Percentiles rank a stretch among this genome's conserved stretches.
phyloP scores from a whole-genome alignment of 2,329 filamentous ascomycete genomes.

The Fusarium phyllophilum region DNA sequence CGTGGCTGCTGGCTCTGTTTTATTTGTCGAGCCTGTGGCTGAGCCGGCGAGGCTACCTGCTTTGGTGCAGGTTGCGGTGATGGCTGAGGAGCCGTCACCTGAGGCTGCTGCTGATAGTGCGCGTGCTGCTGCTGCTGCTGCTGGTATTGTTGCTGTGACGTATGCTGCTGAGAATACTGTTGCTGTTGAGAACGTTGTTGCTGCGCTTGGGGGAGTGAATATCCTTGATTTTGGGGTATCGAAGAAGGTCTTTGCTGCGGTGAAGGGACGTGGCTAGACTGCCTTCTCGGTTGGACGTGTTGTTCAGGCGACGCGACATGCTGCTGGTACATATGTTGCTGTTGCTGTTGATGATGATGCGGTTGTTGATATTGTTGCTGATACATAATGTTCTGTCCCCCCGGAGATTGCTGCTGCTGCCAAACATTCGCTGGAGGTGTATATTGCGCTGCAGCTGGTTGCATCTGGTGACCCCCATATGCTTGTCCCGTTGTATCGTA shows the following conservation, averaged over 20 bases:
- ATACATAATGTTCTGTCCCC: conserved; percentile 39
- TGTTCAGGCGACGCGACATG: conserved; percentile 44
- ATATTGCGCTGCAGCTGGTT: conserved; percentile 40
- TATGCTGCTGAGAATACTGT: conserved; percentile 31
- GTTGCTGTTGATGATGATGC: conserved; percentile 45
- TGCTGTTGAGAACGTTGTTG: conserved; percentile 29
- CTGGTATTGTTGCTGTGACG: conserved; percentile 30
- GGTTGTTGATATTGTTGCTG: conserved; percentile 47
- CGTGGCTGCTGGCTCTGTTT: conserved; percentile 27
- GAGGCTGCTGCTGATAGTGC: conserved; percentile 27
- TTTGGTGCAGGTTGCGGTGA: conserved; percentile 25
- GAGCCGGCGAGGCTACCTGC: conserved; percentile 17
- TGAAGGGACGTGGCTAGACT: conserved; percentile 30
- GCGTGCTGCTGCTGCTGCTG: conserved; percentile 23
- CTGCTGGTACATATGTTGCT: conserved; percentile 41
- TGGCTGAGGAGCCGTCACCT: conserved; percentile 4
- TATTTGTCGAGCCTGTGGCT: conserved; percentile 28
- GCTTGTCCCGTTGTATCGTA: conserved; percentile 37
- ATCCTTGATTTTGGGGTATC: conserved; percentile 37
- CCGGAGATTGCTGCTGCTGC: conserved; percentile 48
- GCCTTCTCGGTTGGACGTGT: conserved; percentile 27
- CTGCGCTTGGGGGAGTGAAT: conserved; percentile 31
- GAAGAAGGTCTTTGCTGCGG: conserved; percentile 39
- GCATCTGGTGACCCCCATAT: conserved; percentile 37
- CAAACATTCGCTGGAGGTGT: conserved; percentile 45